A percentile compares a stretch with the other conserved stretches of the same genome.
phyloP scores from a whole-genome alignment of 306 rosid genomes.

The Prunus mira region DNA sequence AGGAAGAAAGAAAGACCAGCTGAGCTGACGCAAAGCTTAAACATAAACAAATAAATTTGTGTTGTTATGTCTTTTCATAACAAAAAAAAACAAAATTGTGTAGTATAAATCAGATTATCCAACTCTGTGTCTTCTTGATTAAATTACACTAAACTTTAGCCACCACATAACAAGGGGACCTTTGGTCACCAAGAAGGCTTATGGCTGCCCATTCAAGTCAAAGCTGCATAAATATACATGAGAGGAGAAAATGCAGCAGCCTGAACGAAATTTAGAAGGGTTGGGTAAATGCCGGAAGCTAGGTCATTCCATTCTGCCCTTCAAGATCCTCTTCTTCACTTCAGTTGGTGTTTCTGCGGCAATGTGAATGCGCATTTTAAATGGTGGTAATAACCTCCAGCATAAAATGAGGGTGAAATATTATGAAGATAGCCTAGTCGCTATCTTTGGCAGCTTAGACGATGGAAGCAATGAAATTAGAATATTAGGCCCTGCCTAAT shows the following conservation, averaged over 20 bases:
- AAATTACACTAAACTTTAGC: background rate
- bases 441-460: too few species aligned
- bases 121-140: too few species aligned
- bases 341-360: constrained; percentile 12
- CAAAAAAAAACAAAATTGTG: too few species aligned
- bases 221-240: background rate
- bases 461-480: background rate
- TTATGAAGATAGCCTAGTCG: too few species aligned
- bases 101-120: too few species aligned
- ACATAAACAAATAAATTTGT: too few species aligned
- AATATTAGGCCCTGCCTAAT: too few species aligned
- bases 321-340: background rate
- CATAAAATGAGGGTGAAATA: background rate
- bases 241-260: background rate
- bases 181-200: background rate
- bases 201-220: background rate
- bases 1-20: too few species aligned
- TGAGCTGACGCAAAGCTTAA: too few species aligned
- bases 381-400: background rate
- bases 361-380: background rate
- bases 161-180: background rate
- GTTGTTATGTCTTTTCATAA: too few species aligned
- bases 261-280: background rate
- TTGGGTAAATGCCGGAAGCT: background rate
- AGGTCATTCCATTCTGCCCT: constrained; percentile 16